Conservation (phyloP, 2,329 filamentous ascomycete species). For the Chaetomiaceae sp. region DNA sequence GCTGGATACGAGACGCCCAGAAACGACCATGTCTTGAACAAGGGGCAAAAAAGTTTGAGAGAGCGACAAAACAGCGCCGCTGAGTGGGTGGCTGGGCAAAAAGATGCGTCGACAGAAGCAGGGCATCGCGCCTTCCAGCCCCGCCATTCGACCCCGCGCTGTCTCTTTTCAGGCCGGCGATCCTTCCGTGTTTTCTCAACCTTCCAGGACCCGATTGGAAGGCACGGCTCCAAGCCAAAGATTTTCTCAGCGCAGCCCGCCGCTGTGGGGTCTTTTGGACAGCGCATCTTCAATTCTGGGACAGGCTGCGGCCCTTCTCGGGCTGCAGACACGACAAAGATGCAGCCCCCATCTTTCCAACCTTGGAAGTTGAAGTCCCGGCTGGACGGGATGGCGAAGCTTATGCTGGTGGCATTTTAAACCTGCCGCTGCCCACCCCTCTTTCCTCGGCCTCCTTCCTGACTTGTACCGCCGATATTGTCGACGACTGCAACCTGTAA, state of each 20-base stretch:
- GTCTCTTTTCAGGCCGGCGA: neutral
- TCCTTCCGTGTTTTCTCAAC: neutral
- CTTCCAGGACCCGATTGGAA: neutral
- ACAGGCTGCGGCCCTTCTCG: too few relatives aligned
- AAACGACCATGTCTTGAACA: neutral
- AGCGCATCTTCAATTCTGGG: neutral
- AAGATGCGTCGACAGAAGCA: too few relatives aligned
- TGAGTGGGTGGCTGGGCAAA: too few relatives aligned
- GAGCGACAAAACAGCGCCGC: too few relatives aligned
- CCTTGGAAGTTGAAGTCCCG: too few relatives aligned
- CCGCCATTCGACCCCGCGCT: neutral
- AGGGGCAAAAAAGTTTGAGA: neutral
- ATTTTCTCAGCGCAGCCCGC: neutral
- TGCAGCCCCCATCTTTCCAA: neutral
- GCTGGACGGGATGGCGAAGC: neutral
- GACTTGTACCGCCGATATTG: neutral
- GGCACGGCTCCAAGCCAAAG: neutral
- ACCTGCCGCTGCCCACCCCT: neutral
- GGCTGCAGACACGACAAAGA: slow-evolving; percentile 2
- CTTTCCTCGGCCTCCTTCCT: neutral
- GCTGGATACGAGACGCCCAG: slow-evolving; percentile 6
- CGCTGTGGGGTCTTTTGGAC: neutral
- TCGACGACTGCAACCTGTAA: neutral
- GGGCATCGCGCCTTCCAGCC: neutral
- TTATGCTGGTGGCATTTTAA: neutral